Evolutionary conservation across 192 early-diverging fungal genomes (phyloP).

Genomic region (Coemansia javaensis): DNA sequence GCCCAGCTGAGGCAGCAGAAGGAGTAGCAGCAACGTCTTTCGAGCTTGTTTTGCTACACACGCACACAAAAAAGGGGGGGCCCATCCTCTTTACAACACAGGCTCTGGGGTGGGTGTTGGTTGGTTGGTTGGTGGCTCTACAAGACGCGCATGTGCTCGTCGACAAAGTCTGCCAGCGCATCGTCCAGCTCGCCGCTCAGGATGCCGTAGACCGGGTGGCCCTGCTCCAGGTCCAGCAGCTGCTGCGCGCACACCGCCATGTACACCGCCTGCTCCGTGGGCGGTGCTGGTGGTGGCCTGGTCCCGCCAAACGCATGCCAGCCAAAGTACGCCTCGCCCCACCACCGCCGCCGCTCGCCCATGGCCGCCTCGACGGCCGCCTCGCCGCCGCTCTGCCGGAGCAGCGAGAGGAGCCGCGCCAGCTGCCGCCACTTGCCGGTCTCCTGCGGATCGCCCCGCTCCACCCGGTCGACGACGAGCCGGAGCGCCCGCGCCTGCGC

Average conservation of each 20-base stretch:
- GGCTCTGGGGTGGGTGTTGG: no score
- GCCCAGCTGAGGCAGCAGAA: conserved; percentile 41
- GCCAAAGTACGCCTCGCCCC: conserved; percentile 20
- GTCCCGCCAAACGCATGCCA: neutral
- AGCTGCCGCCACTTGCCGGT: conserved; percentile 16
- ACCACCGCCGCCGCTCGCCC: conserved; percentile 23
- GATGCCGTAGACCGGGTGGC: conserved; percentile 14
- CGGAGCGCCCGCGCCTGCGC: conserved; percentile 1
- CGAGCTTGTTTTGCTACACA: neutral
- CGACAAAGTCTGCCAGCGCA: conserved; percentile 10
- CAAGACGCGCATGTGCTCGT: conserved; percentile 5
- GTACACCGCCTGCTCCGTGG: conserved; percentile 5
- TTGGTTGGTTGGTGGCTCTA: no score
- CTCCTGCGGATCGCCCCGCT: conserved; percentile 22
- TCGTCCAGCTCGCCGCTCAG: conserved; percentile 7
- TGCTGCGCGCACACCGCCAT: conserved; percentile 27
- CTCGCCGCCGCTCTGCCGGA: neutral
- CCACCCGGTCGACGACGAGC: conserved; percentile 25
- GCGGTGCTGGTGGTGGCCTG: no score
- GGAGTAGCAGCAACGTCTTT: no score
- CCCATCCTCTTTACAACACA: no score
- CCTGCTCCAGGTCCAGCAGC: conserved; percentile 8
- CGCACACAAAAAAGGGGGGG: conserved; percentile 1
- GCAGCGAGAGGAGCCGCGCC: neutral
- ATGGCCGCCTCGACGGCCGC: conserved; percentile 4